Percentiles rank a stretch among this genome's conserved stretches.
Conservation (phyloP, 495 filamentous ascomycete genomes). For the Trichoderma erinaceum region DNA sequence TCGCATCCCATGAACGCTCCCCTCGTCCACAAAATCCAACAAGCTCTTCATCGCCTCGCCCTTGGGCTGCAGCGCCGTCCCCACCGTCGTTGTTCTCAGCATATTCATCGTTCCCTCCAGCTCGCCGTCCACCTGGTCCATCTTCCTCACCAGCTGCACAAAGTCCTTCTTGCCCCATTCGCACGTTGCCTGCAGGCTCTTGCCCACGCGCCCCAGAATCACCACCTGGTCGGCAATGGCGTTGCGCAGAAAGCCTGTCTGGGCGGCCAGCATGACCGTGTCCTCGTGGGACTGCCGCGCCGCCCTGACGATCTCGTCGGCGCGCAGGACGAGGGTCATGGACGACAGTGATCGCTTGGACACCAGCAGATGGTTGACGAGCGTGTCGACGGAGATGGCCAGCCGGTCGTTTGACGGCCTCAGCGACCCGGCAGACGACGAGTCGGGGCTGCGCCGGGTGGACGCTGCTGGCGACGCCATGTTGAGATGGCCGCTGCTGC, state of each 20-base stretch:
- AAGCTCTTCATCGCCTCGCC: slow-evolving; percentile 63
- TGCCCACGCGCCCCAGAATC: slow-evolving; percentile 60
- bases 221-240: slow-evolving; percentile 68
- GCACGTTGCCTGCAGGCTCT: slow-evolving; percentile 48
- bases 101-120: slow-evolving; percentile 65
- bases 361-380: slow-evolving; percentile 75
- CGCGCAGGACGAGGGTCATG: slow-evolving; percentile 74
- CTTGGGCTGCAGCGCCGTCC: slow-evolving; percentile 63
- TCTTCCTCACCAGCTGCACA: slow-evolving; percentile 53
- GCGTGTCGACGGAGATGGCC: slow-evolving; percentile 56
- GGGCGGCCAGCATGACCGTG: slow-evolving; percentile 67
- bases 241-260: slow-evolving; percentile 67
- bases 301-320: slow-evolving; percentile 75
- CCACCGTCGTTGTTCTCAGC: slow-evolving; percentile 65
- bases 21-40: slow-evolving; percentile 86
- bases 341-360: slow-evolving; percentile 90
- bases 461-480: slow-evolving; percentile 12
- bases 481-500: neutral
- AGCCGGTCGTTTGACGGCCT: slow-evolving; percentile 16
- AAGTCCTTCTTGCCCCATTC: slow-evolving; percentile 45
- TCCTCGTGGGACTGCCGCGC: slow-evolving; percentile 74
- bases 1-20: slow-evolving; percentile 63
- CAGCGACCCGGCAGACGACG: slow-evolving; percentile 11
- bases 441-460: slow-evolving; percentile 11
- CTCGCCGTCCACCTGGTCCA: slow-evolving; percentile 68